Evolutionary conservation across 2,329 filamentous ascomycete genomes (phyloP).

Genomic region (Penicillium freii): DNA sequence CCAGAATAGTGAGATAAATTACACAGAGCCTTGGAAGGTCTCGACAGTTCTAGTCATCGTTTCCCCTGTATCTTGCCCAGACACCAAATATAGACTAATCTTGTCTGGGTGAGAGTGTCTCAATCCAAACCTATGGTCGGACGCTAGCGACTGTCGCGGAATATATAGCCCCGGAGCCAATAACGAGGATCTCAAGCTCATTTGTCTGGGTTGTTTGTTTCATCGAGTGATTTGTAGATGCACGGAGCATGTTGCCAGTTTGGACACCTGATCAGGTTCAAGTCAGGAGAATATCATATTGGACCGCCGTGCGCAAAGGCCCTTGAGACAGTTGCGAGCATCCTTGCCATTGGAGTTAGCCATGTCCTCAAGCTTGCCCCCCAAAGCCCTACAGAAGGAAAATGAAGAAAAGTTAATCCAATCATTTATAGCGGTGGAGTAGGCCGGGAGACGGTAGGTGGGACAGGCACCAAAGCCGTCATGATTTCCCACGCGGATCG

Average conservation of each 20-base stretch:
- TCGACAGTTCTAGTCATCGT: neutral
- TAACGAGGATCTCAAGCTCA: neutral
- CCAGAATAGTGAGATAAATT: neutral
- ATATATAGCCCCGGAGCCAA: conserved; percentile 2
- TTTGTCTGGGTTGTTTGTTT: conserved; percentile 1
- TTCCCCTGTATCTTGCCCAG: neutral
- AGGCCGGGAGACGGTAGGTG: conserved; percentile 25
- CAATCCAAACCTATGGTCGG: conserved; percentile 4
- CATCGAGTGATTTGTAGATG: conserved; percentile 1
- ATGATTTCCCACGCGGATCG: conserved; percentile 27
- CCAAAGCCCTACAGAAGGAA: conserved; percentile 2
- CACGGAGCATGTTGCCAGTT: neutral
- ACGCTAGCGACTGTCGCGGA: conserved; percentile 8
- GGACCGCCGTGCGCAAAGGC: neutral
- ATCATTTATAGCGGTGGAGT: conserved; percentile 22
- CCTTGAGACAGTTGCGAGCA: neutral
- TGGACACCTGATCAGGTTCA: neutral
- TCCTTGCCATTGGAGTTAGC: neutral
- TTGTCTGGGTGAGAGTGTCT: neutral
- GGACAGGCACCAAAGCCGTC: conserved; percentile 30
- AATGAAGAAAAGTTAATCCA: conserved; percentile 15
- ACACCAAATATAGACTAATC: neutral
- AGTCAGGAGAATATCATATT: neutral
- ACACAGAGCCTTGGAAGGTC: neutral
- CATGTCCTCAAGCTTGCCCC: neutral